Evolutionary conservation across 1,139 yeast species (phyloP), one percentile per base, ranked within the genome.

Genomic region (Meyerozyma sp.): DNA sequence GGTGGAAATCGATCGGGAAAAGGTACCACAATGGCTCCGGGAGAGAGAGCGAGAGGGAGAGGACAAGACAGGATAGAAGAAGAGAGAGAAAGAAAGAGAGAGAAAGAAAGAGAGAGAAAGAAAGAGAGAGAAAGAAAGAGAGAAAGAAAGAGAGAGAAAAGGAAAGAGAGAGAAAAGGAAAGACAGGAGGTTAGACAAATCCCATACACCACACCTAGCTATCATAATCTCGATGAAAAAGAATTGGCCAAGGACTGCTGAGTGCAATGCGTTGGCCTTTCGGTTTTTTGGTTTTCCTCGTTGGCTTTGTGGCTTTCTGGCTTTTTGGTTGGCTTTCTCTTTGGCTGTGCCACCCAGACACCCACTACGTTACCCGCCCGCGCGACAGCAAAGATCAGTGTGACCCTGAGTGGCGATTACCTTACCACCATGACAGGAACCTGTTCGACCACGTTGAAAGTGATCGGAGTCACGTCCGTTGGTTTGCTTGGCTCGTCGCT

Each of bases 381-480:
- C 34, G 34, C 34, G 29, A n/a, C 29, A 30, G 34, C 34, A 30
- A 30, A 30, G 34, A 30, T 30, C 34, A 30, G 34, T 3, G 34
- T 30, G 34, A 30, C 34, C 37, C 37, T 21, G 13, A 34, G 37
- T 34, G 37, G 37, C 37, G 37, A 34, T 34, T 11, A 34, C 10
- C 37, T 13, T 8, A 16, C 21, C 16, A 58, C 37, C 39, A 73
- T 65, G 63, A 63, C 69, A 42, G 76, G 77, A n/a, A 60, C 70
- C 44, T 77, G 82, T 63, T 59, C 77, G 48, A 70, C 77, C 40
- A 62, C 74, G 40, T 68, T 76, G 47, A 79, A 79, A 53, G 53
- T 76, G 37, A 58, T 77, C 42, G 84, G 83, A 25, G 73, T 71
- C 28, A 66, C 78, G 10, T 75, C 82, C 23, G 60, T 78, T 47